Conservation (phyloP, 2,329 filamentous ascomycete species). For the Aspergillus felis region DNA sequence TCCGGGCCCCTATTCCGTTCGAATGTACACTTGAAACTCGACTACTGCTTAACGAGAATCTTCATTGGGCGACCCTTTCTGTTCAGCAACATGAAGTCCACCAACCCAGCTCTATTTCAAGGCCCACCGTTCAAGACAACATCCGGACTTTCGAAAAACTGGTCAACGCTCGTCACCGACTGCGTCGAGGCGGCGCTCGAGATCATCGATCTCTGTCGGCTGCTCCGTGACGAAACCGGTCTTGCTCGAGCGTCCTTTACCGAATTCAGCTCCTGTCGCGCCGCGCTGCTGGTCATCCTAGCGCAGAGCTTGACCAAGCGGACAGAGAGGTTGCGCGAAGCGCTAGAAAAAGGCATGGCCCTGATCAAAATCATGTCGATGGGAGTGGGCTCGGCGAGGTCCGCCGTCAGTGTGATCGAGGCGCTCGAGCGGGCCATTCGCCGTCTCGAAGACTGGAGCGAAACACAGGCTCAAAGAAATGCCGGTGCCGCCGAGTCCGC, state of each 20-base stretch:
- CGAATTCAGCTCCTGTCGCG: constrained; percentile 54
- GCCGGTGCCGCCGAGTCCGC: constrained; percentile 43
- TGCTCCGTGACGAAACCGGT: constrained; percentile 49
- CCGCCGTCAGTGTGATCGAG: constrained; percentile 52
- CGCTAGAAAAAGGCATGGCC: constrained; percentile 47
- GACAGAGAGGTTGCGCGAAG: constrained; percentile 42
- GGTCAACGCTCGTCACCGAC: constrained; percentile 45
- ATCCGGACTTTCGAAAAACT: constrained; percentile 31
- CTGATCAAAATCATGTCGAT: constrained; percentile 53
- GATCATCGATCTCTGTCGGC: constrained; percentile 49
- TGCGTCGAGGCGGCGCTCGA: constrained; percentile 52
- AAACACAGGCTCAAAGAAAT: constrained; percentile 28
- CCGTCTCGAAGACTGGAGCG: constrained; percentile 44
- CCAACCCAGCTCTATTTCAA: constrained; percentile 19
- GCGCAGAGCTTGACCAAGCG: constrained; percentile 39
- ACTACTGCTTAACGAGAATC: constrained; percentile 52
- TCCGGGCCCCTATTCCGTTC: constrained; percentile 43
- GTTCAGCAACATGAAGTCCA: constrained; percentile 38
- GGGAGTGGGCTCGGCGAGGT: constrained; percentile 51
- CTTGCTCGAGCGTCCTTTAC: constrained; percentile 55
- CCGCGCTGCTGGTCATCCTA: constrained; percentile 49
- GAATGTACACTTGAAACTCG: constrained; percentile 50
- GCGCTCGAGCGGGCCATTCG: constrained; percentile 48
- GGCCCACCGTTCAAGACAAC: constrained; percentile 24
- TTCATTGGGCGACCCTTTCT: constrained; percentile 54